Percentiles rank a stretch among this genome's conserved stretches.
Conservation (phyloP, 176 grass and related monocot genomes). For the Bothriochloa decipiens region DNA sequence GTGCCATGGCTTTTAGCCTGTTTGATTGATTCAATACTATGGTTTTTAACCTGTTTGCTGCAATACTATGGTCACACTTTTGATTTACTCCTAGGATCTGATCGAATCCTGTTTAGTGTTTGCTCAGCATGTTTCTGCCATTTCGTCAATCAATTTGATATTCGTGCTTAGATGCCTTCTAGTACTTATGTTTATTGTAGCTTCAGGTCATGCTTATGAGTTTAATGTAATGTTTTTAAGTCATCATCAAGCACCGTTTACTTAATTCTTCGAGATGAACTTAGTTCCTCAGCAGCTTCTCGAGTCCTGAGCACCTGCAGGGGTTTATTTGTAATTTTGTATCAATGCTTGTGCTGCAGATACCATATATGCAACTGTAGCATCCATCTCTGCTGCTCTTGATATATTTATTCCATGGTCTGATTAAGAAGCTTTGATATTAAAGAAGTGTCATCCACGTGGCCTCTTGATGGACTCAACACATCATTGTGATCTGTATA, state of each 20-base stretch:
- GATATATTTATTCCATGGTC: not conserved
- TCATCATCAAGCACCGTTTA: constrained; percentile 1
- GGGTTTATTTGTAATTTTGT: constrained; percentile 22
- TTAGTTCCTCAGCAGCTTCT: constrained; percentile 11
- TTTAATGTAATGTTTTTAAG: constrained; percentile 8
- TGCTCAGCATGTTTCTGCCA: constrained; percentile 31
- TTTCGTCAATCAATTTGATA: not conserved
- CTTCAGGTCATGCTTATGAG: not conserved
- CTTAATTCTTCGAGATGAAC: constrained; percentile 12
- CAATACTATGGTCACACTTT: constrained; percentile 21
- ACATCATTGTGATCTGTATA: constrained; percentile 18
- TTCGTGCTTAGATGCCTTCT: constrained; percentile 21
- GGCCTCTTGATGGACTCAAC: not conserved
- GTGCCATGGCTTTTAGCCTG: constrained; percentile 1
- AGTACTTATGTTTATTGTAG: constrained; percentile 1
- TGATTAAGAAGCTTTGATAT: constrained; percentile 9
- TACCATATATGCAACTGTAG: not conserved
- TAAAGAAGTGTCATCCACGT: constrained; percentile 5
- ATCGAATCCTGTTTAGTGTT: constrained; percentile 1
- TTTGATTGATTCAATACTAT: constrained; percentile 5
- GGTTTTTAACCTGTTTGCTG: constrained; percentile 31
- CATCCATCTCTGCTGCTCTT: not conserved
- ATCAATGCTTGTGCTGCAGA: not conserved
- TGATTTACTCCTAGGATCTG: constrained; percentile 44
- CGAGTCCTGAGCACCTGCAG: not conserved